Evolutionary conservation across 2,329 filamentous ascomycete species (phyloP), one percentile per base, ranked within the genome.

Genomic region (Xylaria sp.): DNA sequence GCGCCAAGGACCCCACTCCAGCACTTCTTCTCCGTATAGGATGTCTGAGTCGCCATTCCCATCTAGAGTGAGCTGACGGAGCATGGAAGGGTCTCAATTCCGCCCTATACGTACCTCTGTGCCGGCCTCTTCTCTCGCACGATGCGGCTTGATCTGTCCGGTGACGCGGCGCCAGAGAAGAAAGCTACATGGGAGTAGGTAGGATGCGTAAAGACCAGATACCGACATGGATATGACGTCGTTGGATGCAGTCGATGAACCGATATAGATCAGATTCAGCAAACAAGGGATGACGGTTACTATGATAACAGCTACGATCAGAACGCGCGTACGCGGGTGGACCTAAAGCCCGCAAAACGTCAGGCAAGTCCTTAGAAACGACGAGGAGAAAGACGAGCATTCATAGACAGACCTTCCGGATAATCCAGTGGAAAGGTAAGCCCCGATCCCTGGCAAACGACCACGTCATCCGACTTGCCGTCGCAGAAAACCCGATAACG

Each of bases 371-470:
- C 42, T 10, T 12, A 23, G 40, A 9, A 3, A 16, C 4, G 35
- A 13, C 9, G 27, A 8, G 25, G 25, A 35, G 44, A 29, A 47
- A 27, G 18, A 35, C 8, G 35, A 1, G 5, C 8, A 16, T 21
- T 60, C 6, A 18, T 2, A 9, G 27, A 63, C 69, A 51, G 18
- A 71, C 71, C 65, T 69, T 72, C 57, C 64, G 60, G 47, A 72
- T 68, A 44, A 47, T 54, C 1, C 40, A 37, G n/a, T 68, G 66
- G 32, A 71, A 69, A 25, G 71, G 71, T 42, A 69, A 32, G 29
- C 69, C 71, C 25, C 61, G 67, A 40, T 72, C 71, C 62, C 71
- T 65, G 51, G 69, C 71, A 51, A 72, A 72, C 44, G 69, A 69
- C 71, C 69, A 72, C 4, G 27, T 50, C 71, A 71, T 71, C 5